These are phyloP conservation scores for Pseudogymnoascus destructans DNA, from an alignment of 2,329 filamentous ascomycete genomes.

Conservation along the genomic window DNA sequence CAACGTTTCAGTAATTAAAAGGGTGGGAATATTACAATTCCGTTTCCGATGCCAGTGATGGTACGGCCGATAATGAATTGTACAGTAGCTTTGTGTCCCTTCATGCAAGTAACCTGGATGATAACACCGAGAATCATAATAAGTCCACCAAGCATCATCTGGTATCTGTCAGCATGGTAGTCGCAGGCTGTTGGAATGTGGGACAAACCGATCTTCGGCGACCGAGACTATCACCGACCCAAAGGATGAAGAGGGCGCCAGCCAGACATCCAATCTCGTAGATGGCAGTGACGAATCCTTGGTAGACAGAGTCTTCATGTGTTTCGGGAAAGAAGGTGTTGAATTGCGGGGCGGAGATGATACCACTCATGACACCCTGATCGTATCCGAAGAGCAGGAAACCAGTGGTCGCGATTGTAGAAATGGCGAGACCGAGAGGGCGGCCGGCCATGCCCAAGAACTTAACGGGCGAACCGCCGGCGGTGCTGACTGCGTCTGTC, in stretches of 20 bases:
- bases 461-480: conserved; percentile 16
- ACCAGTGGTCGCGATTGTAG: conserved; percentile 58
- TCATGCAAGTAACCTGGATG: conserved; percentile 29
- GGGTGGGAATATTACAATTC: conserved; percentile 26
- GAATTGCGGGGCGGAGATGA: conserved; percentile 55
- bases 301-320: conserved; percentile 32
- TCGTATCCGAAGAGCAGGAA: conserved; percentile 85
- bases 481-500: background rate
- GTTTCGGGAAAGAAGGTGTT: conserved; percentile 68
- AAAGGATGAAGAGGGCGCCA: conserved; percentile 35
- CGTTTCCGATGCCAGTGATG: conserved; percentile 38
- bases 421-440: conserved; percentile 55
- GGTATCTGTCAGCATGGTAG: conserved; percentile 10
- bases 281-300: conserved; percentile 41
- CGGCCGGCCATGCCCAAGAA: conserved; percentile 56
- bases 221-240: conserved; percentile 42
- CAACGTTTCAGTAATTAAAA: background rate
- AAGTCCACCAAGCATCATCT: conserved; percentile 41
- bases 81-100: conserved; percentile 29
- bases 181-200: conserved; percentile 37
- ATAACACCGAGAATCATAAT: conserved; percentile 46
- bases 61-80: conserved; percentile 42
- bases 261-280: conserved; percentile 44
- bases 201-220: conserved; percentile 41
- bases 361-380: conserved; percentile 73